A percentile compares a stretch with the other conserved stretches of the same genome.
These are phyloP conservation scores for Limtongia smithiae DNA, from an alignment of 805 yeast species.

Conservation along the genomic window DNA sequence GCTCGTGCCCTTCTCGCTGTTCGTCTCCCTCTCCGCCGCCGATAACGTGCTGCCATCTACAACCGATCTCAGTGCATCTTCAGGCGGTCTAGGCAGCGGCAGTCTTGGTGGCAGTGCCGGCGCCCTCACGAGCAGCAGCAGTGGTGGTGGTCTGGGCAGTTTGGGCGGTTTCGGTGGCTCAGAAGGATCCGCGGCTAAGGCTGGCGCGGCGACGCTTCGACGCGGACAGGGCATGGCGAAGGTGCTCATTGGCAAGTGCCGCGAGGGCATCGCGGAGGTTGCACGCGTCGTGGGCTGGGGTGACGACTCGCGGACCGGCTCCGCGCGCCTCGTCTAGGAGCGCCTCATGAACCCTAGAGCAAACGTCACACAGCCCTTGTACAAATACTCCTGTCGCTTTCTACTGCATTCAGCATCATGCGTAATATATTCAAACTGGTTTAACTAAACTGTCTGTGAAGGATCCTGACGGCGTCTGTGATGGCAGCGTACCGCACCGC, in stretches of 20 bases:
- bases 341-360: too few species aligned
- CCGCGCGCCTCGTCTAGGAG: slow-evolving; percentile 23
- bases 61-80: slow-evolving; percentile 7
- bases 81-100: background rate
- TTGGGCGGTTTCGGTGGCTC: background rate
- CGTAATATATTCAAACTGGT: too few species aligned
- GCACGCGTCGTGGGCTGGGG: slow-evolving; percentile 28
- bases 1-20: slow-evolving; percentile 89
- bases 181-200: background rate
- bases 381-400: too few species aligned
- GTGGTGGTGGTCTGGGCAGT: background rate
- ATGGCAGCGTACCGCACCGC: too few species aligned
- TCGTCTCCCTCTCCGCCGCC: slow-evolving; percentile 86
- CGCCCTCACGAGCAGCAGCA: too few species aligned
- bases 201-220: slow-evolving; percentile 5
- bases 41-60: slow-evolving; percentile 75
- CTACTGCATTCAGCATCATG: too few species aligned
- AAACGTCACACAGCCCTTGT: too few species aligned
- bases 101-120: background rate
- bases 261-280: slow-evolving; percentile 27
- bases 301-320: slow-evolving; percentile 15
- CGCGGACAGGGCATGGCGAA: slow-evolving; percentile 27
- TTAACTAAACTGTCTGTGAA: too few species aligned
- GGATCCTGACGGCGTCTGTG: too few species aligned
- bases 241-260: slow-evolving; percentile 24